Evolutionary conservation across 192 early-diverging fungal genomes (phyloP).

Genomic region (Lobulomyces angularis): DNA sequence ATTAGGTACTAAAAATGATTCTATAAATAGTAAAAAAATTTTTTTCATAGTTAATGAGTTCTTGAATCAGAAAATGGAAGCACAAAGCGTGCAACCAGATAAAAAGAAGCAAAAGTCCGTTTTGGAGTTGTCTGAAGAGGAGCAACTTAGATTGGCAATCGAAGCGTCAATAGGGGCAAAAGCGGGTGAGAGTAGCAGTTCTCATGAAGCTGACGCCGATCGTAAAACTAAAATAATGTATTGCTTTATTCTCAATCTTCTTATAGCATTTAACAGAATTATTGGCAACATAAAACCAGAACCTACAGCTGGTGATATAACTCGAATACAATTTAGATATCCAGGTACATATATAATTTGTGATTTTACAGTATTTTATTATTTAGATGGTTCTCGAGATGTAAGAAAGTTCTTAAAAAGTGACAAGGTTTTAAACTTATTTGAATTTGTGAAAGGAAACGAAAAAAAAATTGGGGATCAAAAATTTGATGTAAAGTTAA

Average conservation of each 20-base stretch:
- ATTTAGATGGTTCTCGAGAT: slow-evolving; percentile 55
- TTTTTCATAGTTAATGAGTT: slow-evolving; percentile 2
- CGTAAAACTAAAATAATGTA: slow-evolving; percentile 4
- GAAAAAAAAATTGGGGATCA: slow-evolving; percentile 47
- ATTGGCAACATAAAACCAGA: slow-evolving; percentile 5
- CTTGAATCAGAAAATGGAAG: slow-evolving; percentile 2
- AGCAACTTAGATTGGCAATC: slow-evolving; percentile 74
- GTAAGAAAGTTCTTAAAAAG: slow-evolving; percentile 66
- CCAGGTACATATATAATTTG: slow-evolving; percentile 31
- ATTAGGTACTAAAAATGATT: neutral
- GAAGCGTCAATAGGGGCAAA: slow-evolving; percentile 48
- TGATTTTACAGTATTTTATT: neutral
- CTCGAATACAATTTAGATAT: slow-evolving; percentile 72
- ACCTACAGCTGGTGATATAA: slow-evolving; percentile 34
- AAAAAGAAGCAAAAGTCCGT: slow-evolving; percentile 25
- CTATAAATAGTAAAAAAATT: slow-evolving; percentile 5
- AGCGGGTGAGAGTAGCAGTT: slow-evolving; percentile 12
- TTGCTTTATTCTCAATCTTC: slow-evolving; percentile 1
- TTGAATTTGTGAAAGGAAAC: slow-evolving; percentile 71
- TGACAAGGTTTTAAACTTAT: slow-evolving; percentile 60
- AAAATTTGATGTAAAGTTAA: slow-evolving; percentile 53
- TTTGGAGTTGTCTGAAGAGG: slow-evolving; percentile 74
- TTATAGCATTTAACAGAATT: slow-evolving; percentile 20
- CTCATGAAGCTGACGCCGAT: slow-evolving; percentile 9
- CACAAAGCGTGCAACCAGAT: neutral